phyloP scores from a whole-genome alignment of 148 eudicot species.

The Dysphania ambrosioides region DNA sequence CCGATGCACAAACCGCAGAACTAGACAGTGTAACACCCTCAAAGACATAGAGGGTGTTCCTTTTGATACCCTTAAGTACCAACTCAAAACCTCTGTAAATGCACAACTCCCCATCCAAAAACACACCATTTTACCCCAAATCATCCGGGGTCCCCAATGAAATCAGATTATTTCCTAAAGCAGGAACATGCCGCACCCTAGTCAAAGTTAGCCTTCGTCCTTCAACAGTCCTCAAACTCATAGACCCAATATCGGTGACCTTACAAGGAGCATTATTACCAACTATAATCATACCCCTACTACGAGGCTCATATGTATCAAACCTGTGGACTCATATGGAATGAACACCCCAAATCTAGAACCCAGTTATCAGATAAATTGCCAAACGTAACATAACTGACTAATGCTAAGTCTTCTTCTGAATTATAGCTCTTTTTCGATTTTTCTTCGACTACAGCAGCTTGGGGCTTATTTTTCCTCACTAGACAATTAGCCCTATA shows the following conservation, averaged over 20 bases:
- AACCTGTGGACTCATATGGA: background rate
- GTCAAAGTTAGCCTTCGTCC: background rate
- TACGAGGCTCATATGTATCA: background rate
- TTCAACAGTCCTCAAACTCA: background rate
- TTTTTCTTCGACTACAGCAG: background rate
- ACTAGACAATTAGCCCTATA: background rate
- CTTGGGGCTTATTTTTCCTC: background rate
- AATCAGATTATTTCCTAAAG: background rate
- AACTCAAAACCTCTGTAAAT: background rate
- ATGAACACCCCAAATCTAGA: background rate
- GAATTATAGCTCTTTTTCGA: background rate
- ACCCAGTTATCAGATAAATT: too few species aligned
- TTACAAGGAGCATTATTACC: background rate
- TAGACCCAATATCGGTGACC: background rate
- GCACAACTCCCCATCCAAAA: background rate
- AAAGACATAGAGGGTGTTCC: background rate
- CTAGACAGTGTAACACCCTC: background rate
- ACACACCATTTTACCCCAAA: background rate
- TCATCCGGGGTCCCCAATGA: background rate
- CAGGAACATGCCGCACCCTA: background rate
- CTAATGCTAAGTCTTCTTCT: background rate
- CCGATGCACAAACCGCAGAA: background rate
- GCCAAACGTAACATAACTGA: too few species aligned
- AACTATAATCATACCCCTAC: background rate
- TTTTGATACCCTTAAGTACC: background rate